A percentile compares a stretch with the other conserved stretches of the same genome.
These are phyloP conservation scores for Gossypium davidsonii DNA, from an alignment of 441 rosid genomes.

Conservation along the genomic window DNA sequence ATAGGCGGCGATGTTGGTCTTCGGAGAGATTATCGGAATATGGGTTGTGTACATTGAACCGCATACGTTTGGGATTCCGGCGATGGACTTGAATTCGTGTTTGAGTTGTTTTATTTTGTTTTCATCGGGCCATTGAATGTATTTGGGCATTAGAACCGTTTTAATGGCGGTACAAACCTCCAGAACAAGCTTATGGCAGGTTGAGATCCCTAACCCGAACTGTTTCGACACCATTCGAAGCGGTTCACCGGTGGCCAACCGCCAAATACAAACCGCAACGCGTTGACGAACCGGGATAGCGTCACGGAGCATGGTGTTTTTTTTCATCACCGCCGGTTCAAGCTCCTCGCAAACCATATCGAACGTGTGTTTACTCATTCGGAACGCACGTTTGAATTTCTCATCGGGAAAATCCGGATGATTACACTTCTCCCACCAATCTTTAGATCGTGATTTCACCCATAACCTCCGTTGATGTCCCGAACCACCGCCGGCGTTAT, in stretches of 20 bases:
- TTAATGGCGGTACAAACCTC: slow-evolving; percentile 54
- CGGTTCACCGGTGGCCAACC: slow-evolving; percentile 60
- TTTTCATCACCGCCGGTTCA: slow-evolving; percentile 43
- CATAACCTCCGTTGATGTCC: slow-evolving; percentile 45
- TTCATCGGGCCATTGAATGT: slow-evolving; percentile 14
- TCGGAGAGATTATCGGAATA: slow-evolving; percentile 53
- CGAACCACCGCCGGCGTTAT: neutral
- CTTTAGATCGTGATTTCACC: slow-evolving; percentile 62
- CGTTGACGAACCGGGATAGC: slow-evolving; percentile 72
- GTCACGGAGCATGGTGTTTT: slow-evolving; percentile 58
- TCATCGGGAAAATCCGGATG: slow-evolving; percentile 25
- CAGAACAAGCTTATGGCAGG: slow-evolving; percentile 55
- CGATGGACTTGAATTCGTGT: slow-evolving; percentile 27
- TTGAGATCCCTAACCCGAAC: slow-evolving; percentile 61
- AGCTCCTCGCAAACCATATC: slow-evolving; percentile 46
- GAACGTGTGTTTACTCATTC: slow-evolving; percentile 17
- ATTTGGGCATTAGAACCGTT: slow-evolving; percentile 46
- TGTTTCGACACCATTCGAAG: slow-evolving; percentile 50
- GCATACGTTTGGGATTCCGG: slow-evolving; percentile 46
- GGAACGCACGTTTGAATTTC: neutral
- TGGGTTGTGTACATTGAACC: slow-evolving; percentile 66
- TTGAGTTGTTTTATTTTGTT: slow-evolving; percentile 26
- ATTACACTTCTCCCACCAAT: slow-evolving; percentile 55
- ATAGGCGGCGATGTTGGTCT: slow-evolving; percentile 40
- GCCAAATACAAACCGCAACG: slow-evolving; percentile 63